Base-by-base conservation (phyloP, 768 basidiomycete genomes). In the Tephrocybe sp. region DNA sequence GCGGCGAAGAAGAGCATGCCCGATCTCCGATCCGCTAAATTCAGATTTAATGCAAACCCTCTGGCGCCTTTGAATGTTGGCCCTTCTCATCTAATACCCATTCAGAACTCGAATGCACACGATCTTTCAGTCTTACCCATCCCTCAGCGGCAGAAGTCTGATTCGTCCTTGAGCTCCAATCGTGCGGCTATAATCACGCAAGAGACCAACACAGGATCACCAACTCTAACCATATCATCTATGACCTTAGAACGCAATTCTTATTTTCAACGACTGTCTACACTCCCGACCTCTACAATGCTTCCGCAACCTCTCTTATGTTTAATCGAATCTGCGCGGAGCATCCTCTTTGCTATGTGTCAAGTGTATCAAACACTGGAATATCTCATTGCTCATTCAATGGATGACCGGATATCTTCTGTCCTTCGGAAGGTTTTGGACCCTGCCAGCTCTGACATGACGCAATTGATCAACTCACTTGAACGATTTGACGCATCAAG, bases 241-340 rank as follows among this genome's bases (percentile, higher is more conserved):
- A 82, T 89, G 68, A 84, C 92, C 36, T 78, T 81, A 3, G 91
- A 95, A 62, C 83, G 90, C 19, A 89, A 92, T 61, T 89, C 92
- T 1, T 98, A 99, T 68, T 99, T 99, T 71, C 86, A 87, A 33
- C 84, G 94, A n/a, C 74, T 96, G 19, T 93, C 92, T 2, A 83
- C 85, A 30, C 71, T 92, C 4, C 87, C 88, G 1, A 69, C 83
- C 30, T 77, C 83, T 16, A 81, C 79, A 57, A 75, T 83, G 16
- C 78, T 97, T 8, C 90, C 95, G 0, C 70, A 76, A 13, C 70
- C 87, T 12, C 73, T 98, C 7, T 69, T 84, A 17, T 75, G 74
- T 35, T 74, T 96, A 38, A 78, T 93, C 39, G 93, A 98, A 61
- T 85, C 88, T n/a, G 85, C 92, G 40, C 86, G 97, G 22, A 93